phyloP scores from a whole-genome alignment of 371 early-diverging fungal species.

The Umbelopsis sp. region DNA sequence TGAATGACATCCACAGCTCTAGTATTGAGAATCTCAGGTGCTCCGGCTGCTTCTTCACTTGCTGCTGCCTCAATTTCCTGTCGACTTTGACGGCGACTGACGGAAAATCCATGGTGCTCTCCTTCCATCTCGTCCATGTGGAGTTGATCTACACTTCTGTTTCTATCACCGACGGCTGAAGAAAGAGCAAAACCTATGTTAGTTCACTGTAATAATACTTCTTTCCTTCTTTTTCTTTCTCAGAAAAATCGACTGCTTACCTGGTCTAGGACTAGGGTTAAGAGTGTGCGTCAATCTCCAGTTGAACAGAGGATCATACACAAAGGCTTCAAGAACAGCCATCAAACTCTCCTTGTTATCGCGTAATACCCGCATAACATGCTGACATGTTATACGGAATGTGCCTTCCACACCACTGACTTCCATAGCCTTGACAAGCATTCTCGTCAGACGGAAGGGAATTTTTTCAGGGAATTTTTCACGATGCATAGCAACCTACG shows the following conservation, averaged over 20 bases:
- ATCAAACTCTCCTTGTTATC: constrained; percentile 96
- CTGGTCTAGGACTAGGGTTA: constrained; percentile 39
- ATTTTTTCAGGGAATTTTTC: constrained; percentile 98
- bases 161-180: neutral
- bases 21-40: constrained; percentile 54
- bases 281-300: constrained; percentile 73
- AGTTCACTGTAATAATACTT: too few species aligned
- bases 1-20: constrained; percentile 65
- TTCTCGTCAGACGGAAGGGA: constrained; percentile 98
- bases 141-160: constrained; percentile 31
- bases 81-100: constrained; percentile 49
- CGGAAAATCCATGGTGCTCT: constrained; percentile 49
- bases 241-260: neutral
- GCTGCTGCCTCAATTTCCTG: constrained; percentile 55
- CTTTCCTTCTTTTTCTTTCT: too few species aligned
- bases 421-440: constrained; percentile 98
- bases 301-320: constrained; percentile 97
- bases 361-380: constrained; percentile 95
- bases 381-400: constrained; percentile 94
- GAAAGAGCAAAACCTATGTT: too few species aligned
- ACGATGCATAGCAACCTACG: constrained; percentile 90
- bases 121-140: constrained; percentile 46
- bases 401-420: constrained; percentile 95
- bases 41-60: constrained; percentile 53
- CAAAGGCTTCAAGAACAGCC: constrained; percentile 98